Evolutionary conservation across 2,329 filamentous ascomycete genomes (phyloP).

Genomic region (Ascochyta viciae-villosae): DNA sequence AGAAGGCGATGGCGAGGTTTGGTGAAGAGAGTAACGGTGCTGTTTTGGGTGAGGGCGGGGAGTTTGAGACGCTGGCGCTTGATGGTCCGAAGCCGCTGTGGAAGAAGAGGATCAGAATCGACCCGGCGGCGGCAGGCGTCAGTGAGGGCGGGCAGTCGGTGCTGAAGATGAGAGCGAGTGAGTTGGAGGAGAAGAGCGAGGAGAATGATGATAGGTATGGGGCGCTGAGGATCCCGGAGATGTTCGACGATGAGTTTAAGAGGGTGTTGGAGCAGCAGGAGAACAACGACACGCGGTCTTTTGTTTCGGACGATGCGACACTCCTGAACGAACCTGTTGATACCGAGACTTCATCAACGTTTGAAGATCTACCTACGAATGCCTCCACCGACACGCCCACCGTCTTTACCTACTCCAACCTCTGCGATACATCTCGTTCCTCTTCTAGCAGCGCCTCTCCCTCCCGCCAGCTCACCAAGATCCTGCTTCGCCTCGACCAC

Average conservation of each 20-base stretch:
- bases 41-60: conserved; percentile 88
- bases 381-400: conserved; percentile 36
- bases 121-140: conserved; percentile 59
- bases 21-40: conserved; percentile 70
- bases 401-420: conserved; percentile 58
- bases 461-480: conserved; percentile 46
- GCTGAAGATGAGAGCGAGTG: conserved; percentile 68
- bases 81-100: conserved; percentile 79
- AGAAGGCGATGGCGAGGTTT: conserved; percentile 69
- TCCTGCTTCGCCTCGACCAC: conserved; percentile 47
- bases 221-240: conserved; percentile 63
- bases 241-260: conserved; percentile 71
- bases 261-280: conserved; percentile 38
- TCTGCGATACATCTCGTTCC: conserved; percentile 22
- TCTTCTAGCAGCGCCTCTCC: conserved; percentile 1
- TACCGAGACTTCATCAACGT: not conserved
- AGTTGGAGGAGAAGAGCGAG: conserved; percentile 57
- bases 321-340: conserved; percentile 3
- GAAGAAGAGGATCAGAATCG: conserved; percentile 72
- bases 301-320: conserved; percentile 12
- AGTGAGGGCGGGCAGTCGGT: conserved; percentile 82
- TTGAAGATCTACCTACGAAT: conserved; percentile 23
- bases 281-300: conserved; percentile 5
- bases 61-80: conserved; percentile 92
- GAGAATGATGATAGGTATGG: conserved; percentile 24